Evolutionary conservation across 2,329 filamentous ascomycete species (phyloP).

Genomic region (Aspergillus novofumigatus): DNA sequence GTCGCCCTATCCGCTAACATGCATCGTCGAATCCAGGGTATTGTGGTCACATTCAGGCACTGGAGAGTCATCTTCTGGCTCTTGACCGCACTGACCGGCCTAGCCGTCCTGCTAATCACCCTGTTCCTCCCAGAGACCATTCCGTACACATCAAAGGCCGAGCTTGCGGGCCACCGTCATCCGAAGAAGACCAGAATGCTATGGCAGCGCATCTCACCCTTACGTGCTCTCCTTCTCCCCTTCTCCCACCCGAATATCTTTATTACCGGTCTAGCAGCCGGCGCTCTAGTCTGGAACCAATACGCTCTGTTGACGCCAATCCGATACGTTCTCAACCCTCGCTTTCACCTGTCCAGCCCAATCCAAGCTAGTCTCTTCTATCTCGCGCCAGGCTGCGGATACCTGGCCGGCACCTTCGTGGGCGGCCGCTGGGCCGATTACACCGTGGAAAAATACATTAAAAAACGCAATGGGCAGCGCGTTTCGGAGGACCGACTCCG

Average conservation of each 20-base stretch:
- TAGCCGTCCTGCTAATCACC: slow-evolving; percentile 56
- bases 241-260: slow-evolving; percentile 68
- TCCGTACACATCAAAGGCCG: slow-evolving; percentile 58
- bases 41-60: slow-evolving; percentile 68
- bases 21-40: slow-evolving; percentile 60
- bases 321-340: slow-evolving; percentile 69
- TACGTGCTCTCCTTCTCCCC: slow-evolving; percentile 56
- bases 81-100: slow-evolving; percentile 63
- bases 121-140: slow-evolving; percentile 71
- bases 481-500: slow-evolving; percentile 66
- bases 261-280: slow-evolving; percentile 57
- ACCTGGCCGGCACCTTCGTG: slow-evolving; percentile 64
- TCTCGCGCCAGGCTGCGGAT: slow-evolving; percentile 67
- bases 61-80: slow-evolving; percentile 79
- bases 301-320: slow-evolving; percentile 66
- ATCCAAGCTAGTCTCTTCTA: slow-evolving; percentile 69
- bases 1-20: background rate
- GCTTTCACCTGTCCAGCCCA: slow-evolving; percentile 64
- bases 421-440: slow-evolving; percentile 69
- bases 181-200: slow-evolving; percentile 52
- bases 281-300: slow-evolving; percentile 70
- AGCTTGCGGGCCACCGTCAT: slow-evolving; percentile 54
- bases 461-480: slow-evolving; percentile 52
- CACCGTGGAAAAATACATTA: slow-evolving; percentile 62
- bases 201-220: slow-evolving; percentile 62